Conservation (phyloP, 352 stramenopile species). For the Phytophthora citrophthora region DNA sequence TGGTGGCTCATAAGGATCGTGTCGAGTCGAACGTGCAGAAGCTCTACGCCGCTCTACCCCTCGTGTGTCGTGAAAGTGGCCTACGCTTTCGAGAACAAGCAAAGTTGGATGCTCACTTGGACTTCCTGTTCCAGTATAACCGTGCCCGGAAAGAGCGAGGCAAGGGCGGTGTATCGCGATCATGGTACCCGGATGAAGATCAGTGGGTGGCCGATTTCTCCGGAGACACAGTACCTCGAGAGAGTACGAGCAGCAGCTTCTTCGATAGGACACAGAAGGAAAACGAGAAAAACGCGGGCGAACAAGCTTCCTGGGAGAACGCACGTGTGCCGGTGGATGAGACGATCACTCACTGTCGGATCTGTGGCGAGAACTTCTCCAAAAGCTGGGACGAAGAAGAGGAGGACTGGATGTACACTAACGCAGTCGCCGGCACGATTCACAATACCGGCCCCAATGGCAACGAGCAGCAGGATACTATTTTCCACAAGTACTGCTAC, state of each 20-base stretch:
- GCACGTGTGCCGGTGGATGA: slow-evolving; percentile 82
- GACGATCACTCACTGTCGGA: slow-evolving; percentile 78
- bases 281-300: slow-evolving; percentile 54
- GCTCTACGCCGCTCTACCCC: slow-evolving; percentile 80
- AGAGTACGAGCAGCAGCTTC: slow-evolving; percentile 81
- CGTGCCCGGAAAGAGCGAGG: slow-evolving; percentile 81
- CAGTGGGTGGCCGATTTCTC: slow-evolving; percentile 84
- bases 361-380: slow-evolving; percentile 83
- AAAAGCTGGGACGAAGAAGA: slow-evolving; percentile 91
- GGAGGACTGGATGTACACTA: slow-evolving; percentile 92
- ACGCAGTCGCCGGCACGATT: slow-evolving; percentile 81
- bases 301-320: slow-evolving; percentile 67
- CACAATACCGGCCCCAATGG: slow-evolving; percentile 49
- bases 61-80: slow-evolving; percentile 83
- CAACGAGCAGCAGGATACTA: slow-evolving; percentile 62
- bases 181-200: slow-evolving; percentile 85
- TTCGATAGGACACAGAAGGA: slow-evolving; percentile 70
- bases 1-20: slow-evolving; percentile 82
- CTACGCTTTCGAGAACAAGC: slow-evolving; percentile 81
- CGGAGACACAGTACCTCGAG: slow-evolving; percentile 56
- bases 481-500: slow-evolving; percentile 92
- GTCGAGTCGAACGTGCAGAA: slow-evolving; percentile 89
- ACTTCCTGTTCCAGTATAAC: slow-evolving; percentile 90
- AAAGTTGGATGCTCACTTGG: slow-evolving; percentile 80
- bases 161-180: slow-evolving; percentile 81